These are phyloP conservation scores for Schwanniomyces sp. DNA, from an alignment of 805 yeast genomes.

Conservation along the genomic window DNA sequence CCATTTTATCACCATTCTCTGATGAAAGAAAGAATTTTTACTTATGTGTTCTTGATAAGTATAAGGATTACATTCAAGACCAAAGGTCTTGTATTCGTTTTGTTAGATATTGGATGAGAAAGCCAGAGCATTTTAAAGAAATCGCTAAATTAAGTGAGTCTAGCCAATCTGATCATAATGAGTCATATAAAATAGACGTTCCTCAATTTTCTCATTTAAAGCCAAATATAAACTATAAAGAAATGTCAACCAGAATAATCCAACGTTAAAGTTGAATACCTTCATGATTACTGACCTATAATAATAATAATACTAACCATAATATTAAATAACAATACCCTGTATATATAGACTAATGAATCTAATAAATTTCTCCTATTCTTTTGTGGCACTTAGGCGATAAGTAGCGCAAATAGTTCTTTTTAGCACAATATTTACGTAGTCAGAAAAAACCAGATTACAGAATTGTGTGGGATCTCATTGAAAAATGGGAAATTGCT, in stretches of 20 bases:
- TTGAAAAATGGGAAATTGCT: slow-evolving; percentile 23
- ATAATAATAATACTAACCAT: neutral
- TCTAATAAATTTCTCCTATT: neutral
- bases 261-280: neutral
- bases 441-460: too few relatives aligned
- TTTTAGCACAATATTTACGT: too few relatives aligned
- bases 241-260: slow-evolving; percentile 16
- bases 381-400: slow-evolving; percentile 1
- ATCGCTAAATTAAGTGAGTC: slow-evolving; percentile 23
- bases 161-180: slow-evolving; percentile 13
- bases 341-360: neutral
- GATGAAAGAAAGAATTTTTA: slow-evolving; percentile 53
- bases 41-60: slow-evolving; percentile 53
- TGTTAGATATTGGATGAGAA: slow-evolving; percentile 29
- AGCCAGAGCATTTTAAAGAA: slow-evolving; percentile 18
- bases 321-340: neutral
- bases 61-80: slow-evolving; percentile 42
- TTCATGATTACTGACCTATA: too few relatives aligned
- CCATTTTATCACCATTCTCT: slow-evolving; percentile 46
- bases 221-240: slow-evolving; percentile 28
- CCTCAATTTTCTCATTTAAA: slow-evolving; percentile 26
- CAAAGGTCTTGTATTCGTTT: slow-evolving; percentile 27
- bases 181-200: slow-evolving; percentile 15
- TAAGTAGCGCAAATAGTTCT: neutral
- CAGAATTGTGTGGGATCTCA: too few relatives aligned